Percentiles rank a stretch among this genome's conserved stretches.
phyloP scores from a whole-genome alignment of 306 rosid species.

The Quercus glauca region DNA sequence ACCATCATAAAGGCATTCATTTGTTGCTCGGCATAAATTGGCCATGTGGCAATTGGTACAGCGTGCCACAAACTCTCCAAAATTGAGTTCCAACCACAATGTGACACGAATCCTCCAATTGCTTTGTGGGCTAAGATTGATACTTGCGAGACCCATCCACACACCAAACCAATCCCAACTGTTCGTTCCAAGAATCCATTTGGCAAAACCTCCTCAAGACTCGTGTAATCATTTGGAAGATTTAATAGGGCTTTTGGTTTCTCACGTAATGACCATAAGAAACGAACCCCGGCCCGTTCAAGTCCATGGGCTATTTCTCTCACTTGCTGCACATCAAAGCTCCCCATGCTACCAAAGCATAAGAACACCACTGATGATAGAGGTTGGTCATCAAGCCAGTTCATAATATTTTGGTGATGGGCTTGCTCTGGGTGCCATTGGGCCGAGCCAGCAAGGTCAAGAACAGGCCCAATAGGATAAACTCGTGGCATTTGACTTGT shows the following conservation, averaged over 20 bases:
- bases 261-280: conserved; percentile 48
- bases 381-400: conserved; percentile 35
- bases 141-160: conserved; percentile 58
- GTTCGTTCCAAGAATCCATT: conserved; percentile 44
- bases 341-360: conserved; percentile 48
- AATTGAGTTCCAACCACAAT: conserved; percentile 71
- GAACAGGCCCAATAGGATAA: conserved; percentile 36
- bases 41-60: conserved; percentile 67
- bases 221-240: conserved; percentile 21
- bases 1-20: conserved; percentile 67
- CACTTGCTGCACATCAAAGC: conserved; percentile 20
- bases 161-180: conserved; percentile 33
- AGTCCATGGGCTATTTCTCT: conserved; percentile 38
- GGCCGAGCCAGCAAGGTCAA: conserved; percentile 31
- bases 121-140: conserved; percentile 41
- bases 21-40: conserved; percentile 51
- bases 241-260: conserved; percentile 33
- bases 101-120: conserved; percentile 57
- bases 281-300: conserved; percentile 29
- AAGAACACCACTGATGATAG: conserved; percentile 30
- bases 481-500: conserved; percentile 1
- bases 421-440: conserved; percentile 22
- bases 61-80: conserved; percentile 65
- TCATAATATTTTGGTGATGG: background rate
- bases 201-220: conserved; percentile 19